These are phyloP conservation scores for Leccinum aurantiacum DNA, from an alignment of 768 basidiomycete species.

Conservation along the genomic window DNA sequence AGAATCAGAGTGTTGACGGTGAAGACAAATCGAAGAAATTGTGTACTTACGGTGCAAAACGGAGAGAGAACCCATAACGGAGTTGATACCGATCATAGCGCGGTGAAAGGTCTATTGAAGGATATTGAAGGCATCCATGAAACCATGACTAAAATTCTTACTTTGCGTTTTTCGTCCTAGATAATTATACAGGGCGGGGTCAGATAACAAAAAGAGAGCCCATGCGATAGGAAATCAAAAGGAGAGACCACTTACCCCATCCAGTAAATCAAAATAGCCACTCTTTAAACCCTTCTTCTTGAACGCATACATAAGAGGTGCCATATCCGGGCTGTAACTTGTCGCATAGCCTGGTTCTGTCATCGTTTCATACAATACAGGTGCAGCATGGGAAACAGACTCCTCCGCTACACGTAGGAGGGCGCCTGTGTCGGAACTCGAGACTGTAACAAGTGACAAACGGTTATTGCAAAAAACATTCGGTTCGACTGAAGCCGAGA, in stretches of 20 bases:
- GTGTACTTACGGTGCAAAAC: conserved; percentile 20
- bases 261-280: conserved; percentile 23
- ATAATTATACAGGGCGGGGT: neutral
- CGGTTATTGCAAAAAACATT: conserved; percentile 35
- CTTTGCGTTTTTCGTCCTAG: conserved; percentile 18
- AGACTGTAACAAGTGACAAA: conserved; percentile 28
- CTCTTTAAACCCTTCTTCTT: conserved; percentile 16
- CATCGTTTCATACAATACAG: conserved; percentile 26
- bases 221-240: neutral
- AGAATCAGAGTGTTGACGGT: neutral
- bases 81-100: conserved; percentile 22
- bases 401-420: conserved; percentile 9
- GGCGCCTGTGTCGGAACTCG: conserved; percentile 10
- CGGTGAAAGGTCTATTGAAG: conserved; percentile 20
- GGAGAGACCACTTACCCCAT: conserved; percentile 17
- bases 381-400: conserved; percentile 16
- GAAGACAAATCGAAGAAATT: neutral
- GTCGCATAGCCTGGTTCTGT: conserved; percentile 25
- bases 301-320: conserved; percentile 23
- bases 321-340: conserved; percentile 23
- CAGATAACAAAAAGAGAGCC: neutral
- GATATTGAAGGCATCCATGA: conserved; percentile 1
- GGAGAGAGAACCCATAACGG: conserved; percentile 24
- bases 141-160: neutral
- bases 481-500: conserved; percentile 18